A percentile compares a stretch with the other conserved stretches of the same genome.
Evolutionary conservation across 2,329 filamentous ascomycete species (phyloP).

Genomic region (Calonectria pseudoturangicola): DNA sequence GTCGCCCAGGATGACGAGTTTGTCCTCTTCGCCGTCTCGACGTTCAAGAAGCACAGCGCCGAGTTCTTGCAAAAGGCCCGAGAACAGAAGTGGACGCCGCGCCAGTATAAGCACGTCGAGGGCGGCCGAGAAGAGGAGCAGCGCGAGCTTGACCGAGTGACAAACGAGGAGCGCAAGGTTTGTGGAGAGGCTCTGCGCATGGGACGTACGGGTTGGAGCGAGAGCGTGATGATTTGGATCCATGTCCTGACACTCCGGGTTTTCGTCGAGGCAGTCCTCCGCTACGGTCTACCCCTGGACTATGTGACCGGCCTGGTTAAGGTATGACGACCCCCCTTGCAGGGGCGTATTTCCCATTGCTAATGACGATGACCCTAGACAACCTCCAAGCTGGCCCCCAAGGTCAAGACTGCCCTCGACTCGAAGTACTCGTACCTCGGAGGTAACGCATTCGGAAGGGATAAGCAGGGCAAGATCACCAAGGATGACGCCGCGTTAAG

Average conservation of each 20-base stretch:
- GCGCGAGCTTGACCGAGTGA: slow-evolving; percentile 87
- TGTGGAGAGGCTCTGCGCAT: slow-evolving; percentile 94
- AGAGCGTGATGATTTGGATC: slow-evolving; percentile 96
- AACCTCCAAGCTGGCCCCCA: slow-evolving; percentile 86
- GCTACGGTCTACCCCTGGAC: slow-evolving; percentile 93
- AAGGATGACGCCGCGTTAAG: slow-evolving; percentile 90
- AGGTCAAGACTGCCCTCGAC: slow-evolving; percentile 87
- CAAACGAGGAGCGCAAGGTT: slow-evolving; percentile 90
- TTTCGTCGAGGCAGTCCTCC: slow-evolving; percentile 98
- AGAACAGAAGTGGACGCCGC: slow-evolving; percentile 94
- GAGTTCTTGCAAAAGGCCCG: slow-evolving; percentile 95
- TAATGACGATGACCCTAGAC: slow-evolving; percentile 73
- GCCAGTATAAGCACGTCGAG: slow-evolving; percentile 94
- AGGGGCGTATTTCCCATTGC: slow-evolving; percentile 39
- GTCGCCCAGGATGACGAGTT: slow-evolving; percentile 93
- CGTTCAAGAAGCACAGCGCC: slow-evolving; percentile 91
- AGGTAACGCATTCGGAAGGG: slow-evolving; percentile 93
- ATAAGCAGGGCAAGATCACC: slow-evolving; percentile 93
- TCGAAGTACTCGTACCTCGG: slow-evolving; percentile 92
- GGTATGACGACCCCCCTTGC: slow-evolving; percentile 74
- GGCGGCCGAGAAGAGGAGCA: slow-evolving; percentile 93
- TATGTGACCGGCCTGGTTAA: slow-evolving; percentile 90
- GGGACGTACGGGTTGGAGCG: slow-evolving; percentile 94
- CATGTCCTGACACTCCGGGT: slow-evolving; percentile 93
- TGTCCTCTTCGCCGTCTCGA: slow-evolving; percentile 89